These are phyloP conservation scores for Lichtheimia hyalospora DNA, from an alignment of 371 early-diverging fungal species.

Conservation along the genomic window DNA sequence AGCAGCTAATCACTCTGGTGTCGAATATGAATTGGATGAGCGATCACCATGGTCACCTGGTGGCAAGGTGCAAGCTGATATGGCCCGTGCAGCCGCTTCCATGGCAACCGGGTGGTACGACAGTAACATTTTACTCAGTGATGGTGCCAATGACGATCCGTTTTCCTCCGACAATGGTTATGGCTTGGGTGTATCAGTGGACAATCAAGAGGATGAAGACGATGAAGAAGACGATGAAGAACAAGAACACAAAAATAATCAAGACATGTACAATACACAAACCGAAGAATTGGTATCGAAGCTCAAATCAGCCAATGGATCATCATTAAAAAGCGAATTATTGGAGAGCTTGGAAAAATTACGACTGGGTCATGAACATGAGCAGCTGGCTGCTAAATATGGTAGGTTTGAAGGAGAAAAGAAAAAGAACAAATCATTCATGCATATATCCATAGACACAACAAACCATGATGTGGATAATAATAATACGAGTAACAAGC, in stretches of 20 bases:
- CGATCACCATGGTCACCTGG: slow-evolving; percentile 11
- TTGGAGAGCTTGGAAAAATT: slow-evolving; percentile 35
- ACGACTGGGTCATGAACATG: slow-evolving; percentile 9
- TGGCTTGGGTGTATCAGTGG: slow-evolving; percentile 32
- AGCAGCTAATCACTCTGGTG: slow-evolving; percentile 15
- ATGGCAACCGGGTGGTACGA: slow-evolving; percentile 41
- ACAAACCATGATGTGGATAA: neutral
- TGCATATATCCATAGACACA: neutral
- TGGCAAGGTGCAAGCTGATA: slow-evolving; percentile 7
- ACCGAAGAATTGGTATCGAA: slow-evolving; percentile 28
- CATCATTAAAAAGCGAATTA: slow-evolving; percentile 30
- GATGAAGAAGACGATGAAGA: slow-evolving; percentile 16
- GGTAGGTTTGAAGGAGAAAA: neutral
- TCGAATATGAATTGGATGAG: slow-evolving; percentile 45
- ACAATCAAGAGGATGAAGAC: slow-evolving; percentile 16
- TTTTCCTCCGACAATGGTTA: slow-evolving; percentile 23
- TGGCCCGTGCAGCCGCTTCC: slow-evolving; percentile 24
- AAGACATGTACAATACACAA: slow-evolving; percentile 12
- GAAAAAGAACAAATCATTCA: neutral
- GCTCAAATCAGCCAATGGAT: slow-evolving; percentile 36
- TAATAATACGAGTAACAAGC: neutral
- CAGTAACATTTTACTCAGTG: slow-evolving; percentile 6
- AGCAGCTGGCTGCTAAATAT: slow-evolving; percentile 8
- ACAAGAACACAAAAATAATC: neutral
- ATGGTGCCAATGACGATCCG: slow-evolving; percentile 1